Evolutionary conservation across 345 rosid species (phyloP), one percentile per base, ranked within the genome.

Genomic region (Eucalyptus guilfoylei): DNA sequence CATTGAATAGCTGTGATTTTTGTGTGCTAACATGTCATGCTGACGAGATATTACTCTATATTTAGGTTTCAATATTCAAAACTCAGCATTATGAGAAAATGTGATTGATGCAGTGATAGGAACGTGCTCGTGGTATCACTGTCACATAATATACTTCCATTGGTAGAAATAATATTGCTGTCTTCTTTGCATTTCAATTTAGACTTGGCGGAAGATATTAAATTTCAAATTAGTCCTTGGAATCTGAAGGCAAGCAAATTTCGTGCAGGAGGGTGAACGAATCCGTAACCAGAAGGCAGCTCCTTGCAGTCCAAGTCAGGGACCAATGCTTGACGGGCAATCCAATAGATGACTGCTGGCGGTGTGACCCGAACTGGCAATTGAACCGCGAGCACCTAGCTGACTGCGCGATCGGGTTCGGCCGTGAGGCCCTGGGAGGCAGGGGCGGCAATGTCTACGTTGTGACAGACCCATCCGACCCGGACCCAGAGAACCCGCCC

Each of bases 291-390:
- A 87, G 89, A 83, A 81, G 89, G 62, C 52, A 55, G 88, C 88
- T 86, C 72, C 86, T 69, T 34, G 52, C n/a, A 9, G 26, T 85
- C 54, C 83, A 55, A 19, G 54, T 14, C 8, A 55, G 80, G 47
- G 86, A 89, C 86, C 86, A 42, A 16, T 89, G 88, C 69, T 30
- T 45, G 52, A 87, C 88, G 24, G 90, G 90, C 14, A 90, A 90
- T 64, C 91, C 89, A 1, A 88, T 90, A 1, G 91, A 90, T 15
- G 89, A 88, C 72, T 90, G 91, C 86, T 90, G 91, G 91, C 88
- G 60, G 13, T 88, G 88, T 80, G 80, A 90, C 48, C 91, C 86
- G 16, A 86, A 76, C 55, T 90, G 89, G 91, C 45, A 52, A 15
- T 42, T 55, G 42, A 88, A 86, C 62, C 89, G 89, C 40, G 89